Evolutionary conservation across 768 basidiomycete species (phyloP), one percentile per base, ranked within the genome.

Genomic region (Sistotremastrum suecicum): DNA sequence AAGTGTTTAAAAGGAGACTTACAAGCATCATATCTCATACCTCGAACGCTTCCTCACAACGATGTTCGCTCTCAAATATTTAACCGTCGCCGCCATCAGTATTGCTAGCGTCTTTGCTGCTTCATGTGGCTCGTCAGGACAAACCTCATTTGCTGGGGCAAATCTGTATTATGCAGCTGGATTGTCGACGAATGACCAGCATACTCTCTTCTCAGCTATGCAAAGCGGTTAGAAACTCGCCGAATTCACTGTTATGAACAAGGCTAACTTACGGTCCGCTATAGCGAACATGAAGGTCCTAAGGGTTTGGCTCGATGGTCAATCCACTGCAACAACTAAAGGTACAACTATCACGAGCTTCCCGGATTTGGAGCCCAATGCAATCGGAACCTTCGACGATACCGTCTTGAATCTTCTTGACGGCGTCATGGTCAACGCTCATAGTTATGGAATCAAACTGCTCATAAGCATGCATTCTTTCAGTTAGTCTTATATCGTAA

Each of bases 381-480:
- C 51, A 5, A 58, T 64, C 31, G 61, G 59, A 36, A 62, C 54
- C 46, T 68, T 65, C 51, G 51, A 66, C 50, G 60, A 61, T 45
- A 62, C 61, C 1, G 57, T 66, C 10, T 52, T 67, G 8, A 52
- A 65, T 35, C 54, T 53, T 10, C 55, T 66, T 20, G 65, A 68
- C 51, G 62, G 61, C 32, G 54, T 68, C 43, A 68, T 68, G 65
- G 49, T 66, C 39, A 62, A 63, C 12, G 61, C 65, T 0, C 52
- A 65, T 32, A 48, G 51, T 2, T 56, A 60, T 40, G 64, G 64
- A 45, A 55, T 61, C 48, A 56, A 58, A 56, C 55, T 60, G 38
- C 5, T 48, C 36, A n/a, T n/a, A n/a, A n/a, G n/a, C n/a, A n/a
- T n/a, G n/a, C n/a, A n/a, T n/a, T n/a, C n/a, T n/a, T n/a, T n/a